Evolutionary conservation across 192 early-diverging fungal species (phyloP), one percentile per base, ranked within the genome.

Genomic region (Pecoramyces ruminantium): DNA sequence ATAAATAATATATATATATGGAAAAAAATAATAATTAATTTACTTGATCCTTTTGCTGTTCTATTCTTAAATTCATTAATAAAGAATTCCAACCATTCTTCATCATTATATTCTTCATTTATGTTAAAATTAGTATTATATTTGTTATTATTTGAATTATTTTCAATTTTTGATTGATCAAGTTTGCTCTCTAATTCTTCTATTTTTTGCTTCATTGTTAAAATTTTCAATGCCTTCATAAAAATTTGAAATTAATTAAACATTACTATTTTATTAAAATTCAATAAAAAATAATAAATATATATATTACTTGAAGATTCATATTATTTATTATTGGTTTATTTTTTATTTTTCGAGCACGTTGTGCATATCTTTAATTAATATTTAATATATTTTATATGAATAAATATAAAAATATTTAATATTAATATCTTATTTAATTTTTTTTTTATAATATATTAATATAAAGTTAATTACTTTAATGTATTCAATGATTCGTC

Each of bases 341-440:
- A 81, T 90, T 90, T 77, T 87, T 84, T 79, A 90, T 90, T 40
- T 87, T 86, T n/a, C 87, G 81, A 14, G 89, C 87, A 4, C 89
- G 81, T 40, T 88, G 80, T 27, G 89, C 89, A 78, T 85, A 86
- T 40, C 78, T 82, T 28, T 34, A 6, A 6, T 34, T 34, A 6
- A 11, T 34, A 6, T 34, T 34, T 11, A 11, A 6, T 34, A 6
- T 34, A 34, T 34, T 34, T n/a, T n/a, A n/a, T n/a, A n/a, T n/a
- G n/a, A n/a, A n/a, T n/a, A n/a, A n/a, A n/a, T n/a, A n/a, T n/a
- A n/a, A n/a, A n/a, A n/a, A n/a, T n/a, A n/a, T n/a, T n/a, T n/a
- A n/a, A n/a, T n/a, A n/a, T n/a, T n/a, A n/a, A n/a, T n/a, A n/a
- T n/a, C n/a, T n/a, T n/a, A n/a, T n/a, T n/a, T n/a, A n/a, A n/a